These are phyloP conservation scores for Aspergillus pseudoterreus DNA, from an alignment of 2,329 filamentous ascomycete genomes.

Conservation along the genomic window DNA sequence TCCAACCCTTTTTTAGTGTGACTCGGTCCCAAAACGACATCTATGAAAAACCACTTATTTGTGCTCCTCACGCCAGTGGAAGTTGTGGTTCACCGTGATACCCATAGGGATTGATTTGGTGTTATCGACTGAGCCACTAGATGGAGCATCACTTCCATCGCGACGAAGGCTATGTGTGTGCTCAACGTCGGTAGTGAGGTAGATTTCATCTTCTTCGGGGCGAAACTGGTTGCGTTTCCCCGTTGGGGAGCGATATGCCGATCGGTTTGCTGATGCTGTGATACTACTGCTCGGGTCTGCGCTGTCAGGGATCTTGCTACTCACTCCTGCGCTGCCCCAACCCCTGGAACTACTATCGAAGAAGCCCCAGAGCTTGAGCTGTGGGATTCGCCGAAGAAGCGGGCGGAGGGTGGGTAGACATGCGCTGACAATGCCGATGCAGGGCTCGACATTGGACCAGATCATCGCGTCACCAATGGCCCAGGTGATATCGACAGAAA, in stretches of 20 bases:
- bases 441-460: slow-evolving; percentile 21
- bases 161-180: background rate
- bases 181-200: slow-evolving; percentile 9
- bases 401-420: slow-evolving; percentile 17
- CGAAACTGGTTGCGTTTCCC: slow-evolving; percentile 4
- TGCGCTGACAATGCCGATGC: slow-evolving; percentile 19
- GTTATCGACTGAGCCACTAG: background rate
- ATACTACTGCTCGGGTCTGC: background rate
- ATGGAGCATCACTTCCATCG: background rate
- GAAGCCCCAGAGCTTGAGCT: background rate
- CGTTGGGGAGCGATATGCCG: background rate
- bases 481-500: slow-evolving; percentile 16
- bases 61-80: slow-evolving; percentile 5
- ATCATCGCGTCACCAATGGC: slow-evolving; percentile 17
- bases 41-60: background rate
- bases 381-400: slow-evolving; percentile 7
- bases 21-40: no score
- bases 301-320: background rate
- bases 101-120: slow-evolving; percentile 4
- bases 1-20: no score
- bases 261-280: background rate
- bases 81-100: slow-evolving; percentile 9
- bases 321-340: background rate
- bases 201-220: slow-evolving; percentile 10
- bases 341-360: background rate